Conservation (phyloP, 805 yeast species). For the Candida parachauliodes region DNA sequence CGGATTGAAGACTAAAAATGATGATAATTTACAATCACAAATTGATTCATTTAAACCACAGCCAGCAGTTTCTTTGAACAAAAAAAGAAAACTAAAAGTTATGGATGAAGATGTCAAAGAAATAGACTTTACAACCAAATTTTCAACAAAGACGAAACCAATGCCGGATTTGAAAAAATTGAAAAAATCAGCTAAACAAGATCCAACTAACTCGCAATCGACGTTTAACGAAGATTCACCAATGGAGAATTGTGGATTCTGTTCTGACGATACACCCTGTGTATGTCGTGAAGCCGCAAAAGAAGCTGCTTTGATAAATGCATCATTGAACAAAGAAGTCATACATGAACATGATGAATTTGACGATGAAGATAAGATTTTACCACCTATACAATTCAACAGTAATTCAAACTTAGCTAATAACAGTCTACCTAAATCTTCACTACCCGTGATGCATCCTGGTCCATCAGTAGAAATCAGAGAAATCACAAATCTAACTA, state of each 20-base stretch:
- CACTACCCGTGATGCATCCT: slow-evolving; percentile 60
- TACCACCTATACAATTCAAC: slow-evolving; percentile 37
- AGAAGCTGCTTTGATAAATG: slow-evolving; percentile 41
- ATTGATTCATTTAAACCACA: slow-evolving; percentile 50
- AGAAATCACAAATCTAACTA: slow-evolving; percentile 38
- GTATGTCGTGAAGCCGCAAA: slow-evolving; percentile 79
- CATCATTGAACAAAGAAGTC: slow-evolving; percentile 17
- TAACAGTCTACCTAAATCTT: slow-evolving; percentile 27
- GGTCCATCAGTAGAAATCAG: slow-evolving; percentile 57
- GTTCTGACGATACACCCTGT: slow-evolving; percentile 89
- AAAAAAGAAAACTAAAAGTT: slow-evolving; percentile 13
- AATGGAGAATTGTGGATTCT: slow-evolving; percentile 85
- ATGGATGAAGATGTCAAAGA: slow-evolving; percentile 25
- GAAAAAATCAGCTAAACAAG: slow-evolving; percentile 12
- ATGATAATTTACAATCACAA: slow-evolving; percentile 24
- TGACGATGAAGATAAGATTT: slow-evolving; percentile 35
- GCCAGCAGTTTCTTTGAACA: slow-evolving; percentile 62
- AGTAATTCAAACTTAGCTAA: slow-evolving; percentile 14
- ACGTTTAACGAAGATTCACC: slow-evolving; percentile 45
- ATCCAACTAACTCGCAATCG: slow-evolving; percentile 6
- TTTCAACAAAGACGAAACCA: slow-evolving; percentile 26
- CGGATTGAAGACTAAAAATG: slow-evolving; percentile 34
- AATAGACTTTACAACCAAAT: slow-evolving; percentile 54
- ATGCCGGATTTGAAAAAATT: slow-evolving; percentile 37
- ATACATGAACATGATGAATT: slow-evolving; percentile 15